Conservation (phyloP, 2,329 filamentous ascomycete genomes). For the Fusarium sp. region DNA sequence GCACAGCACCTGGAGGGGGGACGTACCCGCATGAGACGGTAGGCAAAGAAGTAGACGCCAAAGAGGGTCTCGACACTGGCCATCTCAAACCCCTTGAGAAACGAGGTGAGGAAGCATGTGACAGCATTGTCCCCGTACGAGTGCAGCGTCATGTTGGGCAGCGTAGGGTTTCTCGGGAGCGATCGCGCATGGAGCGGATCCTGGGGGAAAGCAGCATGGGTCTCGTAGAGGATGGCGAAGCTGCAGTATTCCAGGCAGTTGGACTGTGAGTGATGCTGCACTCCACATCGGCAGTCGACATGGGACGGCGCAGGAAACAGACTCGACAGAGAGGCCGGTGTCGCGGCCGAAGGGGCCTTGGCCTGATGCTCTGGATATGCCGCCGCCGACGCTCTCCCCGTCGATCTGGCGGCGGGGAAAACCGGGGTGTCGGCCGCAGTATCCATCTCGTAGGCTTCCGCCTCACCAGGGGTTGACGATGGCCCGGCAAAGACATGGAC, state of each 20-base stretch:
- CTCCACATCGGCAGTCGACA: slow-evolving; percentile 42
- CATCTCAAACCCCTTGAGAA: slow-evolving; percentile 39
- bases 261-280: slow-evolving; percentile 35
- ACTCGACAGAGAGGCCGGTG: slow-evolving; percentile 10
- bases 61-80: slow-evolving; percentile 39
- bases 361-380: slow-evolving; percentile 1
- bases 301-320: slow-evolving; percentile 24
- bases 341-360: slow-evolving; percentile 16
- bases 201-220: slow-evolving; percentile 36
- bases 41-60: slow-evolving; percentile 40
- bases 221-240: slow-evolving; percentile 41
- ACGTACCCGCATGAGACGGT: slow-evolving; percentile 38
- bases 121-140: slow-evolving; percentile 38
- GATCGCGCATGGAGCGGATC: slow-evolving; percentile 29
- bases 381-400: not conserved
- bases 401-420: slow-evolving; percentile 15
- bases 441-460: slow-evolving; percentile 17
- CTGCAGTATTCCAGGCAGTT: slow-evolving; percentile 41
- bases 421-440: slow-evolving; percentile 4
- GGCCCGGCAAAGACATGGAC: slow-evolving; percentile 4
- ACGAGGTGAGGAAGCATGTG: slow-evolving; percentile 34
- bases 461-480: slow-evolving; percentile 5
- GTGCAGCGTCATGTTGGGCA: slow-evolving; percentile 39
- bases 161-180: slow-evolving; percentile 37
- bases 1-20: not conserved